Percentiles rank a stretch among this genome's conserved stretches.
phyloP scores from a whole-genome alignment of 768 basidiomycete species.

The Hypsizygus marmoreus region DNA sequence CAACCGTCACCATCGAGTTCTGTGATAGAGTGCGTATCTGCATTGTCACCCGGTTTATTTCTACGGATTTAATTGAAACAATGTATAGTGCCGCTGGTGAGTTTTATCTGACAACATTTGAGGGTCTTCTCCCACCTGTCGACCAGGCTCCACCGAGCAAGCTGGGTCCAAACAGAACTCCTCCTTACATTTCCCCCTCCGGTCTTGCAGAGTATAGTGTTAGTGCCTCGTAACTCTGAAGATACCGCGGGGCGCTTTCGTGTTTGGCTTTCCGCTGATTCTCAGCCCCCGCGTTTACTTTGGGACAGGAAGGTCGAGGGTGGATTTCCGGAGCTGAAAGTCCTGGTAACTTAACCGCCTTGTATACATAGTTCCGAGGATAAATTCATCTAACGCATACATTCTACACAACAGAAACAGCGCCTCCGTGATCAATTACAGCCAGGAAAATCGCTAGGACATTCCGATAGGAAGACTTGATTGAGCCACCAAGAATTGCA shows the following conservation, averaged over 20 bases:
- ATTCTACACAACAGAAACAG: slow-evolving; percentile 66
- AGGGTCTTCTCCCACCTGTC: slow-evolving; percentile 3
- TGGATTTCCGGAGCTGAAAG: slow-evolving; percentile 90
- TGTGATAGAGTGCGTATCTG: slow-evolving; percentile 76
- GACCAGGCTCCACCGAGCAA: slow-evolving; percentile 85
- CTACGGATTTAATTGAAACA: neutral
- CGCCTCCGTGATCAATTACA: slow-evolving; percentile 81
- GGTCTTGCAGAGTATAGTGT: slow-evolving; percentile 59
- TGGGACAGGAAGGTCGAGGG: slow-evolving; percentile 94
- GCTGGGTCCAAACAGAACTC: slow-evolving; percentile 93
- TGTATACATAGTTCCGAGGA: neutral
- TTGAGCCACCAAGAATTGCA: neutral
- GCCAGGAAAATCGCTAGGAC: slow-evolving; percentile 81
- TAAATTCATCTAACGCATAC: slow-evolving; percentile 4
- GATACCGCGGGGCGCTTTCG: slow-evolving; percentile 91
- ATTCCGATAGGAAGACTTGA: slow-evolving; percentile 69
- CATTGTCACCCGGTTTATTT: neutral
- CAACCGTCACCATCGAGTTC: slow-evolving; percentile 84
- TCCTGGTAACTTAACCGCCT: slow-evolving; percentile 53
- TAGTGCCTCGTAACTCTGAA: slow-evolving; percentile 74
- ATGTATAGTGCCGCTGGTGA: slow-evolving; percentile 76
- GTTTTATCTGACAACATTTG: slow-evolving; percentile 16
- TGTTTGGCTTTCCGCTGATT: slow-evolving; percentile 69
- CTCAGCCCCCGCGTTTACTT: slow-evolving; percentile 47
- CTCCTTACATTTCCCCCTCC: slow-evolving; percentile 90